Base-by-base conservation (phyloP, 2,329 filamentous ascomycete genomes). In the Bipolaris zeicola region DNA sequence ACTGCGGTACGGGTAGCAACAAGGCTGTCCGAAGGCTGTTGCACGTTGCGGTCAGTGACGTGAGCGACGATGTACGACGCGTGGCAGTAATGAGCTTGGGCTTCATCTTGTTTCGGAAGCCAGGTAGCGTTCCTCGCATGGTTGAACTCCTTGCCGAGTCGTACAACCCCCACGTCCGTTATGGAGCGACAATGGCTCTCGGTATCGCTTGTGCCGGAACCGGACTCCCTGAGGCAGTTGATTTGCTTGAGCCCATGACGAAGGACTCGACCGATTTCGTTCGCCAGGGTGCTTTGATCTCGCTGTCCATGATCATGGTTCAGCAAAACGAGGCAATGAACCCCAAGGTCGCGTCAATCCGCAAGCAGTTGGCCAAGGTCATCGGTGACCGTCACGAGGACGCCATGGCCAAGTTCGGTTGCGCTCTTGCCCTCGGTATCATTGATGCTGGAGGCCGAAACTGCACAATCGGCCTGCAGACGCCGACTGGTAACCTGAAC, bases 291-390 rank as follows among this genome's bases (percentile, higher is more conserved):
- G 94, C 95, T 38, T 82, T 98, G 62, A 98, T 99, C 68, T 87
- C 95, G 2, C 83, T 98, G 55, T 87, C 95, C 58, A 99, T 99
- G 95, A 96, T 99, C 69, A 89, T 99, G 84, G 91, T 97, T n/a
- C 95, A 99, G 79, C 95, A 98, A 76, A 99, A 98, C 70, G 95
- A 99, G 78, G 89, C 89, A 26, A 96, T 97, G 91, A 99, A 98
- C 79, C 93, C 95, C 68, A 97, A 98, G 82, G 94, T 97, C 45
- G 87, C 88, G 20, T 85, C 88, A 1, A 93, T 98, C 64, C 89
- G 95, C 68, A 97, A 97, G 82, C 93, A 91, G 3, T 86, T 99
- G 60, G 89, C 92, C 80, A 98, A 96, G 83, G 92, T 97, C 55
- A 88, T 98, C 22, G 87, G 90, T 37, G 95, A 99, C 76, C 89